Conservation (phyloP, 139 green algal species). For the Chlamydomonas applanata region DNA sequence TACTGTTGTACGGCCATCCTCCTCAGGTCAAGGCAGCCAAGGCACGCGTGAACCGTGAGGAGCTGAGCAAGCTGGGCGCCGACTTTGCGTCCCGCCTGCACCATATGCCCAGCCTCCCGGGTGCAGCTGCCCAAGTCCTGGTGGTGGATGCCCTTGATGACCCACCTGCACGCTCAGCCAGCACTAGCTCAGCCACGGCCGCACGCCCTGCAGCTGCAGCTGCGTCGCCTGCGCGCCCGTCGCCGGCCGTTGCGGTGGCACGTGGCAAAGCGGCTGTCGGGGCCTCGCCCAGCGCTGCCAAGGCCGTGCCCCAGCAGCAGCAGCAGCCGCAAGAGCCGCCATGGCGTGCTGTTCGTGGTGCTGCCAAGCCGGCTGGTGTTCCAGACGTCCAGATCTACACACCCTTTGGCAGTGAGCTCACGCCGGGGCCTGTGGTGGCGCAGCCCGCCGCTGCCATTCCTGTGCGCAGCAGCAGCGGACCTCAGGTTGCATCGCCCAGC, state of each 20-base stretch:
- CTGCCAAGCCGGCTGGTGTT: conserved; percentile 5
- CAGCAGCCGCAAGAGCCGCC: neutral
- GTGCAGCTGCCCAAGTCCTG: neutral
- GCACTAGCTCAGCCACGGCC: neutral
- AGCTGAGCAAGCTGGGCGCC: conserved; percentile 27
- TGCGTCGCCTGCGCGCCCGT: no score
- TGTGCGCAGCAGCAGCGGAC: no score
- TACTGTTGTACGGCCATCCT: no score
- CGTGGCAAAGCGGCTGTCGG: neutral
- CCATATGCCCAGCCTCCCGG: neutral
- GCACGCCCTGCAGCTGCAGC: neutral
- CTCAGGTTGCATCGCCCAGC: neutral
- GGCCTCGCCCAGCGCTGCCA: neutral
- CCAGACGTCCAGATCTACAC: conserved; percentile 33
- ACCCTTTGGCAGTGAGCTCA: conserved; percentile 13
- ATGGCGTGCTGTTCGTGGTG: neutral
- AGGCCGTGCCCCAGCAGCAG: neutral
- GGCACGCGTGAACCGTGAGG: conserved; percentile 24
- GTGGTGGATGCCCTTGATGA: neutral
- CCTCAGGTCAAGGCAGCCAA: conserved; percentile 17
- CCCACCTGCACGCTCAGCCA: neutral
- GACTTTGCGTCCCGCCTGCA: conserved; percentile 24
- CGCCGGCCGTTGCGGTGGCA: no score
- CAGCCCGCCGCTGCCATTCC: neutral
- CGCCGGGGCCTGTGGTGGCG: neutral